Conservation (phyloP, 2,329 filamentous ascomycete species). For the Aspergillus udagawae region DNA sequence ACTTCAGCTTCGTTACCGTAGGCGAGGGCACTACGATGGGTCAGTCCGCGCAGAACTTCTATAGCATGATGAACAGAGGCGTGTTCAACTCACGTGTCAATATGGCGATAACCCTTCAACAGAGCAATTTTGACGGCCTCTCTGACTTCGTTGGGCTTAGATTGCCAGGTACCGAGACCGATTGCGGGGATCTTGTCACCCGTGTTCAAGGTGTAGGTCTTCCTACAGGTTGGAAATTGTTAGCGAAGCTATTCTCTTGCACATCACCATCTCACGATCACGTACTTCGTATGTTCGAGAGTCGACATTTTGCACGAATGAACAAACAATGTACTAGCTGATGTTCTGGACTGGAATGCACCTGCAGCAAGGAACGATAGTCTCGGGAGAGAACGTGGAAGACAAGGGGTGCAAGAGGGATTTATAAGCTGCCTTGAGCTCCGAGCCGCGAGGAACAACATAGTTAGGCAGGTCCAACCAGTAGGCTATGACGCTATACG, state of each 20-base stretch:
- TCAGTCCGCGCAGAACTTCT: neutral
- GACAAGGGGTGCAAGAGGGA: conserved; percentile 1
- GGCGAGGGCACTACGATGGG: conserved; percentile 30
- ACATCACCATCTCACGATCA: neutral
- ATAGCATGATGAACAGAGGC: neutral
- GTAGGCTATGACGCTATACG: conserved; percentile 11
- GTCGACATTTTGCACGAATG: conserved; percentile 24
- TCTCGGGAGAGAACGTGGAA: neutral
- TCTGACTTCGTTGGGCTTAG: conserved; percentile 49
- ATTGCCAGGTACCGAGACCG: conserved; percentile 55
- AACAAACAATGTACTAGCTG: neutral
- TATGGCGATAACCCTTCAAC: conserved; percentile 52
- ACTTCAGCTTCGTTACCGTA: conserved; percentile 67
- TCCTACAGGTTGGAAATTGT: conserved; percentile 19
- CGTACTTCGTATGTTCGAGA: conserved; percentile 28
- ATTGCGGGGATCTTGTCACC: conserved; percentile 47
- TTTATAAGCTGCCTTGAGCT: conserved; percentile 12
- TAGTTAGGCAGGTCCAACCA: conserved; percentile 21
- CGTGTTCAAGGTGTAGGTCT: conserved; percentile 46
- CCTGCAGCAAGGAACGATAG: neutral
- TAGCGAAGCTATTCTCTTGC: neutral
- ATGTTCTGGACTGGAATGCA: neutral
- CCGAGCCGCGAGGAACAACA: conserved; percentile 2
- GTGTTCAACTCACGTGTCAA: conserved; percentile 44
- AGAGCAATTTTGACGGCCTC: conserved; percentile 48